phyloP scores from a whole-genome alignment of 208 protist genomes.

The Herpetomonas samuelpessoai region DNA sequence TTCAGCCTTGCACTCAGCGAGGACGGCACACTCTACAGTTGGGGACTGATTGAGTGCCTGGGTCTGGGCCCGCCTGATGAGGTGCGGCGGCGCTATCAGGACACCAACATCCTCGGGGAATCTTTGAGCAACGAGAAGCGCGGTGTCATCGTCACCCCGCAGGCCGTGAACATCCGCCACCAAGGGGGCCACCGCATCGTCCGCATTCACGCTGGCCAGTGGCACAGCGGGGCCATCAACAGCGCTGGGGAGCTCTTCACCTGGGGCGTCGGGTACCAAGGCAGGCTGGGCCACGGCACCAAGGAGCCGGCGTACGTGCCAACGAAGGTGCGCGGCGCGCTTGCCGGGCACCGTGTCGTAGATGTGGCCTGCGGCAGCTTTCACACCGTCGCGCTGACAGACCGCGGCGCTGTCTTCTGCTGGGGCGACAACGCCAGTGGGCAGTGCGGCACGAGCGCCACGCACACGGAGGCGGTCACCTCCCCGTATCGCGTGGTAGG shows the following conservation, averaged over 20 bases:
- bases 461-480: constrained; percentile 48
- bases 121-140: constrained; percentile 81
- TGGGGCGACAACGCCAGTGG: constrained; percentile 87
- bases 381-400: constrained; percentile 78
- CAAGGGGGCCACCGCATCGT: constrained; percentile 25
- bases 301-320: constrained; percentile 63
- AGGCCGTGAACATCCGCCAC: constrained; percentile 43
- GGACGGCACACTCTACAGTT: constrained; percentile 75
- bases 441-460: constrained; percentile 57
- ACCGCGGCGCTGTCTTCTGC: constrained; percentile 64
- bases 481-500: constrained; percentile 68
- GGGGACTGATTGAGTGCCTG: constrained; percentile 82
- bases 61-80: constrained; percentile 67
- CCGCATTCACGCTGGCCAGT: constrained; percentile 81
- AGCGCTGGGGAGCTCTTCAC: constrained; percentile 75
- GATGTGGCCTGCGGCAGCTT: constrained; percentile 84
- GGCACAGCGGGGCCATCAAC: constrained; percentile 85
- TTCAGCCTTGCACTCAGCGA: constrained; percentile 73
- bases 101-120: constrained; percentile 40
- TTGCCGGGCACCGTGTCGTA: constrained; percentile 56
- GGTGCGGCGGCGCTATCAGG: constrained; percentile 29
- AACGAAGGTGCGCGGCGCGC: constrained; percentile 55
- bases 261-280: constrained; percentile 88
- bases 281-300: constrained; percentile 74
- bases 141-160: constrained; percentile 70